These are phyloP conservation scores for Arthrinium puccinioides DNA, from an alignment of 2,329 filamentous ascomycete species.

Conservation along the genomic window DNA sequence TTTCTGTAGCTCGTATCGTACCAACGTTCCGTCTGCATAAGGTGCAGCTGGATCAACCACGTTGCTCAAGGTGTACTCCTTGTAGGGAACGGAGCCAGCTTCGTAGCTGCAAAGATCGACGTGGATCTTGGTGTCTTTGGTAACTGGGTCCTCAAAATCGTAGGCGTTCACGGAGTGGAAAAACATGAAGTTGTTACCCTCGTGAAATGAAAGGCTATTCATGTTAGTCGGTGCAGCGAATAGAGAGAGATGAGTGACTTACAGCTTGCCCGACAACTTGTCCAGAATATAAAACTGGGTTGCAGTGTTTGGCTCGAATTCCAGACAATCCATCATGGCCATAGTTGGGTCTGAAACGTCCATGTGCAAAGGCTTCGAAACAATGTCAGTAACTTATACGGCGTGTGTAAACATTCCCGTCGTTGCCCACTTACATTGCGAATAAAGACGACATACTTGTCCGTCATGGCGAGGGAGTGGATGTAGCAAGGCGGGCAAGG, in stretches of 20 bases:
- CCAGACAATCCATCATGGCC: conserved; percentile 7
- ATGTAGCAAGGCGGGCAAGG: conserved; percentile 10
- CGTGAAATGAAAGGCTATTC: conserved; percentile 6
- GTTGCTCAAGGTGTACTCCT: conserved; percentile 24
- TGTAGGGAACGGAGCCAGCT: conserved; percentile 5
- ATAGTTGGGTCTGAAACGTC: conserved; percentile 12
- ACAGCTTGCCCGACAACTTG: conserved; percentile 9
- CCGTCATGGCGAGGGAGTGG: conserved; percentile 10
- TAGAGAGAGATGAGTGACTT: background rate
- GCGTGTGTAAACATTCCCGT: background rate
- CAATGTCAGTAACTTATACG: too few relatives aligned
- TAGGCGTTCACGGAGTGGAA: conserved; percentile 13
- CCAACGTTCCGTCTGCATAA: conserved; percentile 4
- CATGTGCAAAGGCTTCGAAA: conserved; percentile 9
- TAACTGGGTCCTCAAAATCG: conserved; percentile 8
- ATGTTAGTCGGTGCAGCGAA: background rate
- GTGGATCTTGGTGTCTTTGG: conserved; percentile 6
- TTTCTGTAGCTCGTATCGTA: conserved; percentile 9
- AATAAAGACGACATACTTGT: conserved; percentile 9
- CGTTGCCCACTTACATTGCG: conserved; percentile 6
- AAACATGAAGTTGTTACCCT: conserved; percentile 9
- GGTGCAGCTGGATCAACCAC: conserved; percentile 7
- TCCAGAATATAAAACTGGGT: conserved; percentile 11
- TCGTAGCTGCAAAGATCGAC: conserved; percentile 13
- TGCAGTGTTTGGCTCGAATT: conserved; percentile 6